Evolutionary conservation across 1,284 basidiomycete genomes (phyloP).

Genomic region (Coniferiporia weirii): DNA sequence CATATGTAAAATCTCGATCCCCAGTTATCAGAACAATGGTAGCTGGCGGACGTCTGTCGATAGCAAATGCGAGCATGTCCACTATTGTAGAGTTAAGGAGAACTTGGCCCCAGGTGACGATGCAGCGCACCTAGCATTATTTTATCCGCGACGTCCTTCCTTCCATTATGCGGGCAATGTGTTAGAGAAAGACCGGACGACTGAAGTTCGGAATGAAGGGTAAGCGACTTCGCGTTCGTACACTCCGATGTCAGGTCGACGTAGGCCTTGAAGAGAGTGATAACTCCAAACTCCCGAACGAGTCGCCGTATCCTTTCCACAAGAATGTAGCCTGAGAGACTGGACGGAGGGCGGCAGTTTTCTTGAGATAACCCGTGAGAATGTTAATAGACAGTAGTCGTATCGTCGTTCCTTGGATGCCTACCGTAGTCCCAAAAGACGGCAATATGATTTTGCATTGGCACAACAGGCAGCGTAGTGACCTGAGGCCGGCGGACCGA

Average conservation of each 20-base stretch:
- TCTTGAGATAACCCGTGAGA: conserved; percentile 32
- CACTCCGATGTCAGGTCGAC: conserved; percentile 24
- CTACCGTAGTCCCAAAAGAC: conserved; percentile 63
- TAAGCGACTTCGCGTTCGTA: conserved; percentile 1
- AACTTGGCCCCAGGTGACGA: background rate
- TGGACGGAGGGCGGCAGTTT: conserved; percentile 47
- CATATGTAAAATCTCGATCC: conserved; percentile 57
- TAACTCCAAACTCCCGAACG: conserved; percentile 13
- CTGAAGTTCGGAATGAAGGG: conserved; percentile 34
- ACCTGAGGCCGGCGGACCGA: no score
- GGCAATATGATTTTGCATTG: conserved; percentile 32
- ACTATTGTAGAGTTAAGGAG: conserved; percentile 29
- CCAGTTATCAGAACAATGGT: conserved; percentile 53
- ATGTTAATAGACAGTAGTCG: background rate
- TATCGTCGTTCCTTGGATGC: background rate
- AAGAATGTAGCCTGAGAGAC: conserved; percentile 39
- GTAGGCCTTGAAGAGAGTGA: conserved; percentile 21
- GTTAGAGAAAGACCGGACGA: conserved; percentile 35
- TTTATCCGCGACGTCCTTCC: conserved; percentile 38
- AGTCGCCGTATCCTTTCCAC: conserved; percentile 25
- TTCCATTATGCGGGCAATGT: conserved; percentile 40
- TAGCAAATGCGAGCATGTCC: conserved; percentile 55
- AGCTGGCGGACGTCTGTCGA: conserved; percentile 47
- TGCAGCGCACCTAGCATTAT: conserved; percentile 29
- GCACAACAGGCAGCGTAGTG: no score